A percentile compares a stretch with the other conserved stretches of the same genome.
Conservation (phyloP, 306 rosid genomes). For the Trichosanthes truncata region DNA sequence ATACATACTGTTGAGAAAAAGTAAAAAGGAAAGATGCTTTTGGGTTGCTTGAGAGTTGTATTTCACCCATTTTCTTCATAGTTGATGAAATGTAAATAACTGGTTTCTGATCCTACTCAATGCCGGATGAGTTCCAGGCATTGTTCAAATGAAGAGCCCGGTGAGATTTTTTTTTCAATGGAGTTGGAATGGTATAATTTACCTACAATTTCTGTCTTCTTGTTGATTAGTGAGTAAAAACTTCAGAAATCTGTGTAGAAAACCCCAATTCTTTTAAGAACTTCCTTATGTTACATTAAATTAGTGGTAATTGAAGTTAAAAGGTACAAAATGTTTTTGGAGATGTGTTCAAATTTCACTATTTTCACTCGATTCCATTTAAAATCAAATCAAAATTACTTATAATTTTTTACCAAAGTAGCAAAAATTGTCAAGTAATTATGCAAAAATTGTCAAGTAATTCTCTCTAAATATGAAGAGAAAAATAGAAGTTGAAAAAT, state of each 20-base stretch:
- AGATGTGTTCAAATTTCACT: background rate
- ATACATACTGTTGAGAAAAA: background rate
- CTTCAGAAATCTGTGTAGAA: background rate
- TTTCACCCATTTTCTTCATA: constrained; percentile 2
- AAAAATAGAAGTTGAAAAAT: background rate
- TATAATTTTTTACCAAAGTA: background rate
- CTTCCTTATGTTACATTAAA: background rate
- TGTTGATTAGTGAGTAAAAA: background rate
- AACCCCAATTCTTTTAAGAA: background rate
- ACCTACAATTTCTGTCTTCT: background rate
- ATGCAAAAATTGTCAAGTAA: background rate
- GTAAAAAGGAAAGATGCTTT: background rate
- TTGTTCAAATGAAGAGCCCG: background rate
- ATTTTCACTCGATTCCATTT: background rate
- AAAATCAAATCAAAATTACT: background rate
- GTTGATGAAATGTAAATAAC: constrained; percentile 11
- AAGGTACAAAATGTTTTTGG: too few species aligned
- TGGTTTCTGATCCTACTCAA: background rate
- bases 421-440: background rate
- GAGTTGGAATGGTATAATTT: background rate
- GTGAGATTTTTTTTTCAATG: background rate
- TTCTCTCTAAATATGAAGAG: background rate
- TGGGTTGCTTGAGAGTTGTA: background rate
- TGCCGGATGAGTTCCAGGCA: background rate
- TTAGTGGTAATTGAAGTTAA: background rate